Conservation (phyloP, 371 early-diverging fungal species). For the Syncephalastrum sp. region DNA sequence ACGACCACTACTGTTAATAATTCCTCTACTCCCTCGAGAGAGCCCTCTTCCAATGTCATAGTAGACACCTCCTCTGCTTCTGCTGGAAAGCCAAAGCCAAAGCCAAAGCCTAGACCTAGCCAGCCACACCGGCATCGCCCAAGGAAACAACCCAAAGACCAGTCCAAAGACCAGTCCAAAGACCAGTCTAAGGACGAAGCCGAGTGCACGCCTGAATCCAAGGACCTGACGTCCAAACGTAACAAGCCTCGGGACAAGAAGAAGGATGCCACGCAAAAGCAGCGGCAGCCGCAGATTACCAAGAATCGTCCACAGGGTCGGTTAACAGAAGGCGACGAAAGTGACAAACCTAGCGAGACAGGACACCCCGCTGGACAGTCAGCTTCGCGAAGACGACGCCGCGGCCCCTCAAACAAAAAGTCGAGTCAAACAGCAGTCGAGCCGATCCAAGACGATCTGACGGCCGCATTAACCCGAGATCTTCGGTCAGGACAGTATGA, state of each 20-base stretch:
- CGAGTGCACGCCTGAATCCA: too few species aligned
- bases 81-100: too few species aligned
- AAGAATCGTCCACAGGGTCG: constrained; percentile 44
- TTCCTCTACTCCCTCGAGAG: too few species aligned
- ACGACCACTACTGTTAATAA: too few species aligned
- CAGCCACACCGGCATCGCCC: too few species aligned
- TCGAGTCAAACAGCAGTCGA: constrained; percentile 6
- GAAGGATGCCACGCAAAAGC: background rate
- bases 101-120: too few species aligned
- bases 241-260: background rate
- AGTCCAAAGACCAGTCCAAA: too few species aligned
- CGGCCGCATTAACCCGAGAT: constrained; percentile 59
- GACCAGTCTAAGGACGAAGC: too few species aligned
- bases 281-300: constrained; percentile 10
- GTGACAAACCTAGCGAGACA: constrained; percentile 7
- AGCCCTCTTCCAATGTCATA: too few species aligned
- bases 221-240: background rate
- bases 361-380: background rate
- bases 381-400: constrained; percentile 1
- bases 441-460: constrained; percentile 45
- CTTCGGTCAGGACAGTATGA: constrained; percentile 75
- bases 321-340: constrained; percentile 21
- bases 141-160: too few species aligned
- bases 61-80: too few species aligned
- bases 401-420: background rate